A percentile compares a stretch with the other conserved stretches of the same genome.
Evolutionary conservation across 495 filamentous ascomycete species (phyloP).

Genomic region (Neurospora sp.): DNA sequence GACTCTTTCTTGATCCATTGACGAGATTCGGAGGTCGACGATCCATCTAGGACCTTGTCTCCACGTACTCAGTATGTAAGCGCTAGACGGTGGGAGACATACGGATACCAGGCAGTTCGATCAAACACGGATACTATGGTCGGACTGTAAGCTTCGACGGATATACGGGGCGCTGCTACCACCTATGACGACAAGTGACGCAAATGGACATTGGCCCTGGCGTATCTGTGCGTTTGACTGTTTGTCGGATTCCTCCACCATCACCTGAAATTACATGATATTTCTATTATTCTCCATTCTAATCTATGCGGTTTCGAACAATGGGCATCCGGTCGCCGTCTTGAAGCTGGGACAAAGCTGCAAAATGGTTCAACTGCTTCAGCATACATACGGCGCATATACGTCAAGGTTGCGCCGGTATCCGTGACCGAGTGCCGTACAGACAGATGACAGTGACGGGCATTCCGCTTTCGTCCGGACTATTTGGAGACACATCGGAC

Average conservation of each 20-base stretch:
- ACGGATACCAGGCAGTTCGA: background rate
- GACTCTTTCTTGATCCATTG: background rate
- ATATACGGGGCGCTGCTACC: background rate
- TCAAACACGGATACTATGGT: background rate
- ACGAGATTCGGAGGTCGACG: background rate
- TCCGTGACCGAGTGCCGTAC: background rate
- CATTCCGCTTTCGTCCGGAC: background rate
- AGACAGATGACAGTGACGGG: background rate
- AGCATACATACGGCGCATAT: background rate
- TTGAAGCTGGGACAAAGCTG: background rate
- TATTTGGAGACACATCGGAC: background rate
- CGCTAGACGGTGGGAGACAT: background rate
- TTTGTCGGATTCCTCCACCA: background rate
- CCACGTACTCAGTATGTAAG: background rate
- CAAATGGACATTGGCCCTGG: background rate
- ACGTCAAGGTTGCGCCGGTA: background rate
- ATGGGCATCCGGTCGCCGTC: background rate
- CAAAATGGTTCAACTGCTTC: background rate
- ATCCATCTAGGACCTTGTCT: background rate
- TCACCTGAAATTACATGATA: background rate
- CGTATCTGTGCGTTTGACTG: background rate
- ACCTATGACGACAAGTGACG: slow-evolving; percentile 11
- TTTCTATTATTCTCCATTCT: background rate
- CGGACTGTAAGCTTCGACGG: background rate
- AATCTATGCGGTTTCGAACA: background rate